A percentile compares a stretch with the other conserved stretches of the same genome.
These are phyloP conservation scores for Phytophthora cactorum DNA, from an alignment of 352 stramenopile genomes.

Conservation along the genomic window DNA sequence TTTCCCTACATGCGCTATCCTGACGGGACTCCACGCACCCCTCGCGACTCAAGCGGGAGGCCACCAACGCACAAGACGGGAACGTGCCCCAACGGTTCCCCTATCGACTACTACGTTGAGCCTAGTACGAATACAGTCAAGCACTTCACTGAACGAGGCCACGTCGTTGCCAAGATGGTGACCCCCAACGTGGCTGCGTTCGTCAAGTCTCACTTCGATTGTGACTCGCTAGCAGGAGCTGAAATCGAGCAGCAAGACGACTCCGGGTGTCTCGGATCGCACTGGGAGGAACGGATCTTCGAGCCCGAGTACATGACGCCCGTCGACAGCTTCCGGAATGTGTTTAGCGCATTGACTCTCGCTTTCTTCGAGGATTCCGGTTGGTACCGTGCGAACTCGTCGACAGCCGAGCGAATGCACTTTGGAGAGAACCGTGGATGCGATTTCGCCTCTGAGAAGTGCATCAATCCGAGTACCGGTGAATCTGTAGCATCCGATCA, in stretches of 20 bases:
- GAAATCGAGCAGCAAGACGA: conserved; percentile 83
- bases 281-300: conserved; percentile 88
- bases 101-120: conserved; percentile 45
- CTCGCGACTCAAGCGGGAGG: conserved; percentile 49
- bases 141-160: conserved; percentile 60
- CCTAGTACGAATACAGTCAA: conserved; percentile 53
- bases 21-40: conserved; percentile 70
- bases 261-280: conserved; percentile 73
- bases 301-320: conserved; percentile 86
- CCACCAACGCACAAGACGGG: conserved; percentile 38
- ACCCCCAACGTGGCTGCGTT: conserved; percentile 67
- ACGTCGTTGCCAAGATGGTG: conserved; percentile 70
- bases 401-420: conserved; percentile 56
- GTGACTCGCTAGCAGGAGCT: conserved; percentile 55
- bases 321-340: conserved; percentile 76
- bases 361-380: conserved; percentile 87
- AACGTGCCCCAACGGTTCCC: conserved; percentile 64
- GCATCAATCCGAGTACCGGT: conserved; percentile 60
- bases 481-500: conserved; percentile 57
- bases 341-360: conserved; percentile 73
- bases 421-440: conserved; percentile 76
- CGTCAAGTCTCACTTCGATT: conserved; percentile 75
- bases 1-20: conserved; percentile 77
- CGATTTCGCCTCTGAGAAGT: conserved; percentile 68
- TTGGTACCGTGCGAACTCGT: conserved; percentile 76